Evolutionary conservation across 2,329 filamentous ascomycete species (phyloP).

Genomic region (Diaporthe destruens): DNA sequence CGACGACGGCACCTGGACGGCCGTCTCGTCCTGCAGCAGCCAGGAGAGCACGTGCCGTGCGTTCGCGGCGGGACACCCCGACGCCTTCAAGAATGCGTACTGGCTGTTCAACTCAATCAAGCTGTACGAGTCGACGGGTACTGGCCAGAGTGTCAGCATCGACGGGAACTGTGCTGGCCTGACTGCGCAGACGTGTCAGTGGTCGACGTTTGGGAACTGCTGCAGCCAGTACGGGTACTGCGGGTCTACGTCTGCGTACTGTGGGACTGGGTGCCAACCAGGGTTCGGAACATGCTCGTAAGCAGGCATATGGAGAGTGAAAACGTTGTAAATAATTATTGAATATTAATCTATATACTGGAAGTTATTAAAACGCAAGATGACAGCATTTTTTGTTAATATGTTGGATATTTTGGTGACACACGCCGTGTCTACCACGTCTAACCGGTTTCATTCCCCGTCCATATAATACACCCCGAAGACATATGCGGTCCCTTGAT

Average conservation of each 20-base stretch:
- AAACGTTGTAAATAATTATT: not conserved
- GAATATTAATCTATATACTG: not conserved
- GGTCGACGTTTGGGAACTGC: slow-evolving; percentile 16
- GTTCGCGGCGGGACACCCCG: slow-evolving; percentile 69
- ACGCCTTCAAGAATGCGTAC: slow-evolving; percentile 68
- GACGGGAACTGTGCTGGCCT: slow-evolving; percentile 20
- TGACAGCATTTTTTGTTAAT: not conserved
- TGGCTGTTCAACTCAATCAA: slow-evolving; percentile 67
- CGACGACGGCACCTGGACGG: slow-evolving; percentile 41
- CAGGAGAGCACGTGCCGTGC: slow-evolving; percentile 57
- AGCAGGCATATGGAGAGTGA: not conserved
- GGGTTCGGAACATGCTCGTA: slow-evolving; percentile 1
- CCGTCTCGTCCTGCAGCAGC: slow-evolving; percentile 42
- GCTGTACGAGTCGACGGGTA: slow-evolving; percentile 46
- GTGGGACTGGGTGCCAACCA: slow-evolving; percentile 12
- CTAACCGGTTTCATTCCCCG: too few relatives aligned
- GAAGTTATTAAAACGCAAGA: not conserved
- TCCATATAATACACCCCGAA: too few relatives aligned
- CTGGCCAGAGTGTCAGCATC: not conserved
- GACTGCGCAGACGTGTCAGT: slow-evolving; percentile 24
- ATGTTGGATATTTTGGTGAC: not conserved
- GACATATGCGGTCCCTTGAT: too few relatives aligned
- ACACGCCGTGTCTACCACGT: not conserved
- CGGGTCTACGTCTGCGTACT: not conserved
- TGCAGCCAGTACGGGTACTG: slow-evolving; percentile 28